phyloP scores from a whole-genome alignment of 2,329 filamentous ascomycete species.

The Chrysosporium keratinophilum region DNA sequence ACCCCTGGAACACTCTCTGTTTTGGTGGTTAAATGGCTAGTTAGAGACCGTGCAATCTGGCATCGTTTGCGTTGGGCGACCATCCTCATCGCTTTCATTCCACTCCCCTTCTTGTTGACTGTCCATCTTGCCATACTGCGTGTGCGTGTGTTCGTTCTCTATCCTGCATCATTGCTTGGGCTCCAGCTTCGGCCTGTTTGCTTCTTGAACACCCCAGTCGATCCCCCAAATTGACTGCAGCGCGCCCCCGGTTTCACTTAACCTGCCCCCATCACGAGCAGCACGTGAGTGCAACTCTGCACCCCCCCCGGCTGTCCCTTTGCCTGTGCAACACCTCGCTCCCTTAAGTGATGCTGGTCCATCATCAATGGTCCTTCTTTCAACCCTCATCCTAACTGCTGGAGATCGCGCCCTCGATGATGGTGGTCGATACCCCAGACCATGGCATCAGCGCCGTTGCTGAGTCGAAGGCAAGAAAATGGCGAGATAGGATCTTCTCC shows the following conservation, averaged over 20 bases:
- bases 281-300: constrained; percentile 7
- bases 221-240: constrained; percentile 1
- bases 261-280: constrained; percentile 6
- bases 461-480: constrained; percentile 25
- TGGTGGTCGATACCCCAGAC: constrained; percentile 14
- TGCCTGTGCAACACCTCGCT: constrained; percentile 2
- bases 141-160: not conserved
- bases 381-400: not conserved
- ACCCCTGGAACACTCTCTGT: constrained; percentile 10
- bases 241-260: constrained; percentile 1
- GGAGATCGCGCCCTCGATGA: constrained; percentile 2
- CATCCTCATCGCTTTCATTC: not conserved
- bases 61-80: not conserved
- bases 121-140: not conserved
- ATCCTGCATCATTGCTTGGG: not conserved
- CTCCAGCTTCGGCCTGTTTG: not conserved
- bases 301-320: not conserved
- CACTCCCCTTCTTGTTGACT: not conserved
- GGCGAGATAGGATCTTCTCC: constrained; percentile 43
- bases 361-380: constrained; percentile 6
- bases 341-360: constrained; percentile 2
- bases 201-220: not conserved
- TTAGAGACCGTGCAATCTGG: not conserved
- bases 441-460: constrained; percentile 12
- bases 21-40: constrained; percentile 9